Evolutionary conservation across 139 green algal genomes (phyloP).

Genomic region (Chlamydomonas incerta): DNA sequence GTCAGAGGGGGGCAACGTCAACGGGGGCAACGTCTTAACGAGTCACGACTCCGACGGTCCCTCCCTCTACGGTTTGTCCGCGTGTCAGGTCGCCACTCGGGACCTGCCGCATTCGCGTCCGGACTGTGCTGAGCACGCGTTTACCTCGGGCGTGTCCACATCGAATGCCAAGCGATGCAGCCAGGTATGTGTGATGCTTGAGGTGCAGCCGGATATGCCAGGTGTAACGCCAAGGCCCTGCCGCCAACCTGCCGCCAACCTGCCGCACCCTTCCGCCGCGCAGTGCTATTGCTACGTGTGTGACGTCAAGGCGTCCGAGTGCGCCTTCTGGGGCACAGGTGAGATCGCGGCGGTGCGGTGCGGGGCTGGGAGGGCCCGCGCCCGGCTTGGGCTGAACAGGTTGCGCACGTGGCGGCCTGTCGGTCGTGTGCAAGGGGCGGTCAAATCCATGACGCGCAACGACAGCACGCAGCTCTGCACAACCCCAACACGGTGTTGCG

Average conservation of each 20-base stretch:
- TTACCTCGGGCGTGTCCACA: neutral
- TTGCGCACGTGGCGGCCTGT: neutral
- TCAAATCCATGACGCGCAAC: neutral
- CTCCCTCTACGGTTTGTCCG: neutral
- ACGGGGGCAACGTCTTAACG: neutral
- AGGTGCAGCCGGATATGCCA: no score
- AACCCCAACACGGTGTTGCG: neutral
- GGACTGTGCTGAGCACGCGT: constrained; percentile 6
- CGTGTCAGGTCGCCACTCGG: neutral
- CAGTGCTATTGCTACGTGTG: constrained; percentile 75
- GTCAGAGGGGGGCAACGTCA: neutral
- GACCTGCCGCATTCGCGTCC: constrained; percentile 16
- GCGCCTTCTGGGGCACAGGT: constrained; percentile 62
- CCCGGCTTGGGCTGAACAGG: neutral
- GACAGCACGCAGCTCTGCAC: no score
- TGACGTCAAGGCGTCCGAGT: constrained; percentile 56
- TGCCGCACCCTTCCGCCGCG: neutral
- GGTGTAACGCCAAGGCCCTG: neutral
- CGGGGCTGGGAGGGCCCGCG: neutral
- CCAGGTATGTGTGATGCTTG: neutral
- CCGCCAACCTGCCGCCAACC: neutral
- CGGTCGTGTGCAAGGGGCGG: neutral
- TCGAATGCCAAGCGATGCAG: neutral
- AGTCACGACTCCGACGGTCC: neutral
- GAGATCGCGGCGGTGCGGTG: neutral